Percentiles rank a stretch among this genome's conserved stretches.
These are phyloP conservation scores for Torulaspora pretoriensis DNA, from an alignment of 1,139 yeast species.

Conservation along the genomic window DNA sequence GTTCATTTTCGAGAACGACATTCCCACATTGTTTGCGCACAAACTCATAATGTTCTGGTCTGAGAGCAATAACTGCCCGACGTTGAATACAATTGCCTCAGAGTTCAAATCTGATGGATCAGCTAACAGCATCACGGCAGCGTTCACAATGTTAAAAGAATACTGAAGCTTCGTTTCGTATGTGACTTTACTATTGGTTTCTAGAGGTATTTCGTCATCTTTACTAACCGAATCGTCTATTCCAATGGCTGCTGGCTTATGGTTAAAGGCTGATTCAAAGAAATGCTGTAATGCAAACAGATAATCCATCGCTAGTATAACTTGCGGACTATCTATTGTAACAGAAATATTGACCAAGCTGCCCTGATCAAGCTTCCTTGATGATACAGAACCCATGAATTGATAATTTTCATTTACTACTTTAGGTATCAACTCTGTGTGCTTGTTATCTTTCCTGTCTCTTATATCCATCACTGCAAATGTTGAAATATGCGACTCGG, in stretches of 20 bases:
- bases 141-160: constrained; percentile 69
- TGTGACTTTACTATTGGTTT: background rate
- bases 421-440: constrained; percentile 76
- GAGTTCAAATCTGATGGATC: constrained; percentile 66
- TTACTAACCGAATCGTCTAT: constrained; percentile 13
- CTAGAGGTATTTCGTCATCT: constrained; percentile 3
- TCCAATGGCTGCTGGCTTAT: constrained; percentile 1
- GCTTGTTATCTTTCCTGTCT: constrained; percentile 56
- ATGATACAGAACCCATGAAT: constrained; percentile 53
- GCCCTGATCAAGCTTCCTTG: constrained; percentile 42
- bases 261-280: constrained; percentile 41
- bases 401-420: constrained; percentile 63
- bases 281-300: constrained; percentile 71
- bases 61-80: constrained; percentile 71
- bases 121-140: constrained; percentile 75
- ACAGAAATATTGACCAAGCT: constrained; percentile 52
- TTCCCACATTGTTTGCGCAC: constrained; percentile 76
- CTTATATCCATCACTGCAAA: constrained; percentile 78
- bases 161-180: constrained; percentile 41
- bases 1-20: constrained; percentile 80
- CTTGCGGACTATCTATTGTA: constrained; percentile 74
- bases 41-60: constrained; percentile 61
- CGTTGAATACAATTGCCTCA: constrained; percentile 86
- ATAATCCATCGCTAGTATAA: constrained; percentile 82
- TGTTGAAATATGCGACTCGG: constrained; percentile 64